Percentiles rank a stretch among this genome's conserved stretches.
These are phyloP conservation scores for Globisporangium radiosum DNA, from an alignment of 352 stramenopile species.

Conservation along the genomic window DNA sequence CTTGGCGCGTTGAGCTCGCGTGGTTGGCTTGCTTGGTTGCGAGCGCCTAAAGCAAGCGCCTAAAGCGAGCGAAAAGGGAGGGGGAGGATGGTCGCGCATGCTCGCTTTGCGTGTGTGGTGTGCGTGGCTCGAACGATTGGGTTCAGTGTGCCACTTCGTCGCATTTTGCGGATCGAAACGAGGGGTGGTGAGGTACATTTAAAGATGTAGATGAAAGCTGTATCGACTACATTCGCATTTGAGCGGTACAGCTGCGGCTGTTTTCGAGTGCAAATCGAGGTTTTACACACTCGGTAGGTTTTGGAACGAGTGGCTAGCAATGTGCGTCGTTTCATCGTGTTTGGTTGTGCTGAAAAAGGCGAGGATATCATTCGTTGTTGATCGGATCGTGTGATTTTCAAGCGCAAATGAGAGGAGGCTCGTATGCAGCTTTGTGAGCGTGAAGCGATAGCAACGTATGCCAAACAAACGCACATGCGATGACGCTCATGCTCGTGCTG, in stretches of 20 bases:
- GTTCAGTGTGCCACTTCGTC: neutral
- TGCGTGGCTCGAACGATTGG: neutral
- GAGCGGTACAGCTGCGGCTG: neutral
- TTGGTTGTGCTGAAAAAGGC: neutral
- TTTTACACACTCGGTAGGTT: neutral
- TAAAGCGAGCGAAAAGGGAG: too few relatives aligned
- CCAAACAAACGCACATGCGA: too few relatives aligned
- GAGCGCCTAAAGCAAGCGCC: too few relatives aligned
- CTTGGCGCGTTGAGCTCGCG: constrained; percentile 9
- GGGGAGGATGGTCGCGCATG: neutral
- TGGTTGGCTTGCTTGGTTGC: neutral
- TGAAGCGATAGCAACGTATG: too few relatives aligned
- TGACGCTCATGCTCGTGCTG: too few relatives aligned
- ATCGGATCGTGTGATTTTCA: neutral
- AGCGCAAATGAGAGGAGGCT: neutral
- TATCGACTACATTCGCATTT: neutral
- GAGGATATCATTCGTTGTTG: neutral
- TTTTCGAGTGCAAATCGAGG: neutral
- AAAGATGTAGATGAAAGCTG: neutral
- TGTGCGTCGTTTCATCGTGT: neutral
- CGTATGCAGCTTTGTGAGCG: too few relatives aligned
- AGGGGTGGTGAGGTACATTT: neutral
- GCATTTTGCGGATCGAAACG: neutral
- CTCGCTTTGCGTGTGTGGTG: neutral
- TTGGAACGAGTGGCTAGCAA: neutral